Evolutionary conservation across 768 basidiomycete species (phyloP).

Genomic region (Dacryopinax primogenitus): DNA sequence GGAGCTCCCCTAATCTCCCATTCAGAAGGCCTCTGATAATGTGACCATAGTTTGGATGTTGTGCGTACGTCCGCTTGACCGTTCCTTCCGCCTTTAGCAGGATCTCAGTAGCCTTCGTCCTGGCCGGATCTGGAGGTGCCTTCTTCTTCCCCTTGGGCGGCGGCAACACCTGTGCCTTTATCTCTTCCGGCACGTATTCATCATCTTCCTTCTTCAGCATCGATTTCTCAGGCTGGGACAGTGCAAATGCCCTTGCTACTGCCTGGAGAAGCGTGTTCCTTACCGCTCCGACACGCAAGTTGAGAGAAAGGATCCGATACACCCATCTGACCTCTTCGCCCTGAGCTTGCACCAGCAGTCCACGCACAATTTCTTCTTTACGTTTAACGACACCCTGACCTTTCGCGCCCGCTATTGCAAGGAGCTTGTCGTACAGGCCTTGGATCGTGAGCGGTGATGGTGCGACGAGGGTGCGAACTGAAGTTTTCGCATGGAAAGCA

Average conservation of each 20-base stretch:
- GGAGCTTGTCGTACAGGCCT: conserved; percentile 52
- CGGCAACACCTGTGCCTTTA: conserved; percentile 18
- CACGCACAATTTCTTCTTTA: conserved; percentile 68
- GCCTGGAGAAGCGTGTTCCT: conserved; percentile 68
- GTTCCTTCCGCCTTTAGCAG: conserved; percentile 49
- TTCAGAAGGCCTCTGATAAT: conserved; percentile 50
- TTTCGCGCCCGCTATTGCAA: conserved; percentile 53
- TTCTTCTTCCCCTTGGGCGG: conserved; percentile 23
- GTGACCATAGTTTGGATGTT: conserved; percentile 64
- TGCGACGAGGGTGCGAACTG: conserved; percentile 56
- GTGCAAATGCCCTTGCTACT: conserved; percentile 61
- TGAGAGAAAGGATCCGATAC: conserved; percentile 56
- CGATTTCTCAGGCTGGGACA: conserved; percentile 34
- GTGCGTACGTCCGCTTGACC: conserved; percentile 58
- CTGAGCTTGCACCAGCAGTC: conserved; percentile 64
- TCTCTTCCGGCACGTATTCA: conserved; percentile 18
- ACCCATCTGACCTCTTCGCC: conserved; percentile 84
- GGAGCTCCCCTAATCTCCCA: conserved; percentile 46
- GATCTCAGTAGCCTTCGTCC: conserved; percentile 19
- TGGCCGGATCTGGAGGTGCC: conserved; percentile 9
- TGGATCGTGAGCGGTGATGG: conserved; percentile 54
- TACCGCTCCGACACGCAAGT: conserved; percentile 80
- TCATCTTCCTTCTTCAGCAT: conserved; percentile 5
- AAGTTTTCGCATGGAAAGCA: conserved; percentile 70
- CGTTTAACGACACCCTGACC: conserved; percentile 63